Conservation (phyloP, 768 basidiomycete species). For the Ephemerocybe angulata region DNA sequence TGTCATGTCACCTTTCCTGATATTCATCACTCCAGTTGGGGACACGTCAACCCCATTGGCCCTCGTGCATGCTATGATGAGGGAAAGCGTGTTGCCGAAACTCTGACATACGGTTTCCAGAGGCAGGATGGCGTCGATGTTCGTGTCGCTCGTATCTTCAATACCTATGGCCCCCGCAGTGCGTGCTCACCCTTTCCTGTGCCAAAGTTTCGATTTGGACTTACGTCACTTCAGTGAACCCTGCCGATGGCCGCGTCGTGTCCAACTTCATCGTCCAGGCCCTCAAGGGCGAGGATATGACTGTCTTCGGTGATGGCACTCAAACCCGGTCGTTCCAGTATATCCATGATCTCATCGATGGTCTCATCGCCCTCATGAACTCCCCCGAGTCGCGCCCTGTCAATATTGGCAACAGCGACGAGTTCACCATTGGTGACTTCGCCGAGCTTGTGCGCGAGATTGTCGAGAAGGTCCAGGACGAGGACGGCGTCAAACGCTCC, state of each 20-base stretch:
- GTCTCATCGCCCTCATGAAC: slow-evolving; percentile 92
- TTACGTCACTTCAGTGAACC: slow-evolving; percentile 65
- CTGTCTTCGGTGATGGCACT: slow-evolving; percentile 90
- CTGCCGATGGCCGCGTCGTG: slow-evolving; percentile 94
- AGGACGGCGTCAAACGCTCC: slow-evolving; percentile 57
- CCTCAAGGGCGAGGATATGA: slow-evolving; percentile 93
- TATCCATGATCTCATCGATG: slow-evolving; percentile 95
- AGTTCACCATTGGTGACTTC: slow-evolving; percentile 94
- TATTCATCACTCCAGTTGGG: slow-evolving; percentile 62
- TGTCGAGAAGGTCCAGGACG: slow-evolving; percentile 88
- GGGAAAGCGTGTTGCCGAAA: slow-evolving; percentile 98
- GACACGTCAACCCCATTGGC: slow-evolving; percentile 97
- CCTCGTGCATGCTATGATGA: slow-evolving; percentile 99
- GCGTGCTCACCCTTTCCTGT: slow-evolving; percentile 21
- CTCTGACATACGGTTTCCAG: slow-evolving; percentile 93
- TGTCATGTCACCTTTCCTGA: slow-evolving; percentile 6
- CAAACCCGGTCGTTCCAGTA: slow-evolving; percentile 98
- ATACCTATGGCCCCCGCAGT: slow-evolving; percentile 90
- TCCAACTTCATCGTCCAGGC: slow-evolving; percentile 99
- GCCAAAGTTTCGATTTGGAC: too few species aligned
- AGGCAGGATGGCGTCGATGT: slow-evolving; percentile 94
- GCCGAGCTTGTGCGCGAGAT: slow-evolving; percentile 89
- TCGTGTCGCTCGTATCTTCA: slow-evolving; percentile 97
- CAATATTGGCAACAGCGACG: slow-evolving; percentile 94
- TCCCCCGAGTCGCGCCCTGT: slow-evolving; percentile 89